Evolutionary conservation across 257 asterid species (phyloP).

Genomic region (Ilex asprella): DNA sequence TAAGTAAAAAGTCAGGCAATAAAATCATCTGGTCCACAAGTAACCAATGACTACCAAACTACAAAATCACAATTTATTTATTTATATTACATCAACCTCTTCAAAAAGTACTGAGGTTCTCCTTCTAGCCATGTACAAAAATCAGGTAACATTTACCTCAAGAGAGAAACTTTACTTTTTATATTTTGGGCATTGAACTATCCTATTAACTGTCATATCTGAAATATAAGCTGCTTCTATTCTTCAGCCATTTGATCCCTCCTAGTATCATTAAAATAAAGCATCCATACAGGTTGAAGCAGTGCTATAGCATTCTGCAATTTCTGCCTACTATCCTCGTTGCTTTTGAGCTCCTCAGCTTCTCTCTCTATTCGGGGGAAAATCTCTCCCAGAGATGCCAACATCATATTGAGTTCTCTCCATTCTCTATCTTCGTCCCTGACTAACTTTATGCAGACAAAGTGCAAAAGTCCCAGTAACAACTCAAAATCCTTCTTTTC

Average conservation of each 20-base stretch:
- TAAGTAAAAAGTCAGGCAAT: too few relatives aligned
- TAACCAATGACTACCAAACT: too few relatives aligned
- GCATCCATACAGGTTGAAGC: constrained; percentile 61
- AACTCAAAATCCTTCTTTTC: constrained; percentile 42
- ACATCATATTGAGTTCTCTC: constrained; percentile 30
- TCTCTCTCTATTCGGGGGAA: constrained; percentile 38
- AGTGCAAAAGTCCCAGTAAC: constrained; percentile 56
- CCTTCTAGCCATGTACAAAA: too few relatives aligned
- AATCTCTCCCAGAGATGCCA: constrained; percentile 4
- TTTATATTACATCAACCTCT: too few relatives aligned
- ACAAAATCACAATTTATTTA: too few relatives aligned
- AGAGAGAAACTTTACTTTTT: too few relatives aligned
- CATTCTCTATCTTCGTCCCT: constrained; percentile 35
- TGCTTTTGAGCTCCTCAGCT: constrained; percentile 22
- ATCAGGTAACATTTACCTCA: too few relatives aligned
- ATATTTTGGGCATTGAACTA: too few relatives aligned
- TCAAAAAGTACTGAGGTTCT: too few relatives aligned
- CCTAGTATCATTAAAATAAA: constrained; percentile 26
- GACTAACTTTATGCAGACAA: constrained; percentile 55
- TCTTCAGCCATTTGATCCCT: constrained; percentile 37
- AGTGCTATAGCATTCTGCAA: constrained; percentile 42
- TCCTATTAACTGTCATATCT: too few relatives aligned
- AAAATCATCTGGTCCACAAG: too few relatives aligned
- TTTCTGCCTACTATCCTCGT: constrained; percentile 32
- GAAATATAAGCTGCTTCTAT: neutral